Conservation (phyloP, 768 basidiomycete genomes). For the Clavaria fumosa region DNA sequence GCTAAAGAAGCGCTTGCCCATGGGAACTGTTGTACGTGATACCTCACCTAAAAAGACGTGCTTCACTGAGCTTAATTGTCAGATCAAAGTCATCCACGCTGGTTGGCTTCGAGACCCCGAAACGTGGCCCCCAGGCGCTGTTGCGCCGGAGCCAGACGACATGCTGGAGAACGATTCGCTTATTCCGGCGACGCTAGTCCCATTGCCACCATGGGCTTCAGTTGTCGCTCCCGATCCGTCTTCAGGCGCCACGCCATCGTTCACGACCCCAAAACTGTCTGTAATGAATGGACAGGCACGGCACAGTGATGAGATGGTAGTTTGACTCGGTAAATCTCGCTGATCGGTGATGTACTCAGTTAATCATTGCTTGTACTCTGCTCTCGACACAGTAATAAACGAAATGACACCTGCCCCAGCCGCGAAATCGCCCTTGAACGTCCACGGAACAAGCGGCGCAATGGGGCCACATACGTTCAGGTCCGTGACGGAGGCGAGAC, state of each 20-base stretch:
- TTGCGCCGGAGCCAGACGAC: conserved; percentile 50
- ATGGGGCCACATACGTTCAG: conserved; percentile 18
- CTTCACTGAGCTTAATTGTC: conserved; percentile 11
- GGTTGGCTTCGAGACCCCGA: conserved; percentile 57
- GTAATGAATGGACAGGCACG: too few species aligned
- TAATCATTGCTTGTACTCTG: too few species aligned
- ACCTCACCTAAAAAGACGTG: conserved; percentile 1
- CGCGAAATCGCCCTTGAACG: too few species aligned
- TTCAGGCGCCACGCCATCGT: too few species aligned
- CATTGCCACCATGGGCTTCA: background rate
- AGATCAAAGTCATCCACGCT: conserved; percentile 62
- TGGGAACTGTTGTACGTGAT: conserved; percentile 43
- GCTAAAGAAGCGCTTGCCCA: conserved; percentile 45
- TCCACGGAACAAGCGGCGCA: too few species aligned
- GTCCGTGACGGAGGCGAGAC: conserved; percentile 72
- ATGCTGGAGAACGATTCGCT: conserved; percentile 15
- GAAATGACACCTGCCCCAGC: too few species aligned
- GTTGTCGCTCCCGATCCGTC: background rate
- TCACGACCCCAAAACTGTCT: too few species aligned
- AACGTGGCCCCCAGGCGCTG: conserved; percentile 55
- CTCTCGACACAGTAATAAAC: too few species aligned
- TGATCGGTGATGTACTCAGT: too few species aligned
- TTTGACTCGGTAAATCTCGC: too few species aligned
- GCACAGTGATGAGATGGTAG: too few species aligned
- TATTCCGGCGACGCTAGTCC: conserved; percentile 16